phyloP scores from a whole-genome alignment of 164 flowering plant species.

The Paratinospora sagittata region DNA sequence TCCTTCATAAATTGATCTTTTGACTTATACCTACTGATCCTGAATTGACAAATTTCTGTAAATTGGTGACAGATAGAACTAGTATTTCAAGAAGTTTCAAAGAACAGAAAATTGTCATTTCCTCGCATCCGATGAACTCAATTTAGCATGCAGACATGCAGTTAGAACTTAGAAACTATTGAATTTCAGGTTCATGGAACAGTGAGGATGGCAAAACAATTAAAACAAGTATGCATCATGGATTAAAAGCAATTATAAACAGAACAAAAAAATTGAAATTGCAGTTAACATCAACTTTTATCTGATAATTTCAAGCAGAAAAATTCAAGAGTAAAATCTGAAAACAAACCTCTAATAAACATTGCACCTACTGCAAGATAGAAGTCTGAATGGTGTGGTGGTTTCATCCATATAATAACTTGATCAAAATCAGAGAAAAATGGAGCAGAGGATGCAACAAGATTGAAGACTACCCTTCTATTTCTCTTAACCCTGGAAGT shows the following conservation, averaged over 20 bases:
- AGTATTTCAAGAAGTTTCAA: no score
- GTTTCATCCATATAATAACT: constrained; percentile 13
- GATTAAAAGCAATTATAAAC: neutral
- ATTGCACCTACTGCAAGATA: neutral
- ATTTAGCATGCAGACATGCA: neutral
- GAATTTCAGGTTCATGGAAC: neutral
- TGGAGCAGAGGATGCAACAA: constrained; percentile 10
- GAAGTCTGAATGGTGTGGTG: neutral
- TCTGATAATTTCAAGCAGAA: neutral
- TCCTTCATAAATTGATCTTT: neutral
- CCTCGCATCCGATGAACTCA: neutral
- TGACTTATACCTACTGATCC: no score
- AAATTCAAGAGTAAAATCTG: neutral
- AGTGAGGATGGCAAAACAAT: neutral
- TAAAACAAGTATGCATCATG: neutral
- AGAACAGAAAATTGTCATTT: no score
- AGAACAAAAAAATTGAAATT: neutral
- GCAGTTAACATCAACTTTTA: no score
- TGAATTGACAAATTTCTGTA: neutral
- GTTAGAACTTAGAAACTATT: neutral
- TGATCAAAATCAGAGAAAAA: constrained; percentile 11
- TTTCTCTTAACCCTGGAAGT: neutral
- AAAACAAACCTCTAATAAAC: constrained; percentile 16
- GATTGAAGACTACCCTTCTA: constrained; percentile 6
- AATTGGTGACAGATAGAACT: neutral